Percentiles rank a stretch among this genome's conserved stretches.
These are phyloP conservation scores for Pseudocercospora eumusae DNA, from an alignment of 2,329 filamentous ascomycete species.

Conservation along the genomic window DNA sequence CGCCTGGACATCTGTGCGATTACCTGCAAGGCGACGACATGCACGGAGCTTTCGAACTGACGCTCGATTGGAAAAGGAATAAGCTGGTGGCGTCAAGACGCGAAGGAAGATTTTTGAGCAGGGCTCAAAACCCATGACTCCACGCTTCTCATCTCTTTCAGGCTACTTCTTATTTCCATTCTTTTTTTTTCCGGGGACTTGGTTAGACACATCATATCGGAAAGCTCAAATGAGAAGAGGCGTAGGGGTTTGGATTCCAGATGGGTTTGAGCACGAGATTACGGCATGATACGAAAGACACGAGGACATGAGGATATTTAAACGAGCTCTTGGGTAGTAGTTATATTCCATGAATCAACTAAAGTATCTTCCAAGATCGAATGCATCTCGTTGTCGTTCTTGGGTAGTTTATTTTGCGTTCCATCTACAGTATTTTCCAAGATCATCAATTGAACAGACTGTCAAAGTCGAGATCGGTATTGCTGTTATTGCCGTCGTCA, in stretches of 20 bases:
- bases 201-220: background rate
- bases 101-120: background rate
- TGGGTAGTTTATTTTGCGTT: too few species aligned
- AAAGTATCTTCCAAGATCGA: background rate
- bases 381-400: background rate
- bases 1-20: slow-evolving; percentile 2
- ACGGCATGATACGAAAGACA: background rate
- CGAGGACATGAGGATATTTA: background rate
- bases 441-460: slow-evolving; percentile 21
- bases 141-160: background rate
- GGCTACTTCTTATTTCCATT: background rate
- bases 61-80: background rate
- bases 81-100: slow-evolving; percentile 1
- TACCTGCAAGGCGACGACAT: background rate
- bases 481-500: slow-evolving; percentile 19
- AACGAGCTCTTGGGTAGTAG: background rate
- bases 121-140: background rate
- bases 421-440: background rate
- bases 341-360: too few species aligned
- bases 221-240: background rate
- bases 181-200: too few species aligned
- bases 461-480: slow-evolving; percentile 27
- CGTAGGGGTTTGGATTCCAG: background rate
- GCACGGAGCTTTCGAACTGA: slow-evolving; percentile 6
- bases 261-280: background rate